Evolutionary conservation across 2,329 filamentous ascomycete species (phyloP).

Genomic region (Diaporthe sp.): DNA sequence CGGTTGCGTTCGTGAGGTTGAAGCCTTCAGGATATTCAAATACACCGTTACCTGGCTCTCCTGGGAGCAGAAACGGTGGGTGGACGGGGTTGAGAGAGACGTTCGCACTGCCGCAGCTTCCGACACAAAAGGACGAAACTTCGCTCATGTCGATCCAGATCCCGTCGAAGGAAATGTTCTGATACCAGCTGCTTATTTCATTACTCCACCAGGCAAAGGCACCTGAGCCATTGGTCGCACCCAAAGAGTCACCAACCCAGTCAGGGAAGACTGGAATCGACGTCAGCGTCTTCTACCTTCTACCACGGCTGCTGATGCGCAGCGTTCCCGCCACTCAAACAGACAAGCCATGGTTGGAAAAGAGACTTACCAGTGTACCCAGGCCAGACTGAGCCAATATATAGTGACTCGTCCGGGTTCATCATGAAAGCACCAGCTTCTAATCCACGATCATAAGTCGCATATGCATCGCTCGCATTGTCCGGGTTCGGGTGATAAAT

Average conservation of each 20-base stretch:
- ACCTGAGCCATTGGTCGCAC: slow-evolving; percentile 65
- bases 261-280: slow-evolving; percentile 72
- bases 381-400: slow-evolving; percentile 79
- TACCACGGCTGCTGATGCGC: too few relatives aligned
- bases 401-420: slow-evolving; percentile 69
- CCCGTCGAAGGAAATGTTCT: slow-evolving; percentile 63
- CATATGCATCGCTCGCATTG: slow-evolving; percentile 75
- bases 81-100: slow-evolving; percentile 77
- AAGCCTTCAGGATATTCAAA: slow-evolving; percentile 78
- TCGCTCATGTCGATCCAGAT: slow-evolving; percentile 74
- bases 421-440: slow-evolving; percentile 68
- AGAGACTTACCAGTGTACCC: slow-evolving; percentile 65
- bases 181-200: slow-evolving; percentile 71
- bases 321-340: too few relatives aligned
- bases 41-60: slow-evolving; percentile 71
- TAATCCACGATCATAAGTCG: slow-evolving; percentile 72
- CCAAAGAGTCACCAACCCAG: slow-evolving; percentile 71
- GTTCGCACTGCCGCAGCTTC: slow-evolving; percentile 77
- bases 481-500: slow-evolving; percentile 78
- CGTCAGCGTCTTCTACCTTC: neutral
- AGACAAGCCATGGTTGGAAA: neutral
- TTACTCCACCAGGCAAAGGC: slow-evolving; percentile 77
- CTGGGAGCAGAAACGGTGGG: slow-evolving; percentile 74
- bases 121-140: slow-evolving; percentile 75
- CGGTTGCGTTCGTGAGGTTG: slow-evolving; percentile 76